Percentiles rank a stretch among this genome's conserved stretches.
Conservation (phyloP, 495 filamentous ascomycete genomes). For the Penicillium diatomitis region DNA sequence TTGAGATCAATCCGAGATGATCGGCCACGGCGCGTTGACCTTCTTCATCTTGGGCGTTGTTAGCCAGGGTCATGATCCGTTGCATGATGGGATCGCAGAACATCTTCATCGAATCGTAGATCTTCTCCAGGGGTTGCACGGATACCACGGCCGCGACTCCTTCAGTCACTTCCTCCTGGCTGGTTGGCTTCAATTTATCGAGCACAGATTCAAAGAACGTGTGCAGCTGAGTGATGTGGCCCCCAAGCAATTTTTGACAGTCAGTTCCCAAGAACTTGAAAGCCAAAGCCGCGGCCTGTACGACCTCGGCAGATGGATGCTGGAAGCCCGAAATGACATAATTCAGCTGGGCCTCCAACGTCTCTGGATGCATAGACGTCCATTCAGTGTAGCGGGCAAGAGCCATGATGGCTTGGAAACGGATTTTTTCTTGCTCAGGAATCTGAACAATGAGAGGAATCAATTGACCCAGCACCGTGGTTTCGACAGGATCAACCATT, state of each 20-base stretch:
- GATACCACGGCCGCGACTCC: conserved; percentile 87
- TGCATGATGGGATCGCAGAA: conserved; percentile 90
- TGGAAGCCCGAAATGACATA: conserved; percentile 91
- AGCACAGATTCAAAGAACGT: conserved; percentile 83
- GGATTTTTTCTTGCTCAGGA: conserved; percentile 88
- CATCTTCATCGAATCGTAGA: conserved; percentile 75
- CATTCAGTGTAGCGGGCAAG: conserved; percentile 95
- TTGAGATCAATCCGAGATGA: conserved; percentile 82
- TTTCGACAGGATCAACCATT: conserved; percentile 88
- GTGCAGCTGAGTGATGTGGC: conserved; percentile 75
- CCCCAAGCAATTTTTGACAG: conserved; percentile 75
- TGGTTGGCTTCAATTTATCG: conserved; percentile 69
- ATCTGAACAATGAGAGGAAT: conserved; percentile 91
- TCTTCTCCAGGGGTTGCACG: conserved; percentile 68
- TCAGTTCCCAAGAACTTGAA: conserved; percentile 96
- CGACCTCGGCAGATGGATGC: conserved; percentile 74
- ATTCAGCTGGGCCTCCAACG: conserved; percentile 80
- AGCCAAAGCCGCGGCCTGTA: conserved; percentile 82
- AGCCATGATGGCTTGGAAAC: conserved; percentile 95
- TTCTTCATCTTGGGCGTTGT: conserved; percentile 71
- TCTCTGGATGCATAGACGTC: conserved; percentile 90
- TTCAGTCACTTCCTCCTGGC: conserved; percentile 93
- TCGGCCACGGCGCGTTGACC: conserved; percentile 73
- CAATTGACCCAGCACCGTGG: conserved; percentile 72
- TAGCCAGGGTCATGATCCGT: conserved; percentile 77